A percentile compares a stretch with the other conserved stretches of the same genome.
Conservation (phyloP, 495 filamentous ascomycete species). For the Neurospora hispaniola region DNA sequence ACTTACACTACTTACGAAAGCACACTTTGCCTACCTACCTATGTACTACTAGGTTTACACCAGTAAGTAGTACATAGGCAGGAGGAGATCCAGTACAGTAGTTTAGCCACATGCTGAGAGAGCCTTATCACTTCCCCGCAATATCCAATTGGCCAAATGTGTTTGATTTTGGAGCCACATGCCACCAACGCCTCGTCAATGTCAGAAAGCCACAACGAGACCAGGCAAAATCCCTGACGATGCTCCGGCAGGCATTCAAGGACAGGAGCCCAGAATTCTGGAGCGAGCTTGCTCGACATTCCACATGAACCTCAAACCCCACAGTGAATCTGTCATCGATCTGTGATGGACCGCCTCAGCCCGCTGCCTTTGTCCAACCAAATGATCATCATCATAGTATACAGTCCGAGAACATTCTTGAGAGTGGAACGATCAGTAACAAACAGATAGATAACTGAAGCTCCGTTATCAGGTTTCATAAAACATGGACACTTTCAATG, state of each 20-base stretch:
- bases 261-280: too few relatives aligned
- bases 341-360: neutral
- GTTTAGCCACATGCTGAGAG: neutral
- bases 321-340: neutral
- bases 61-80: too few relatives aligned
- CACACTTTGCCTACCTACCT: too few relatives aligned
- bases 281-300: neutral
- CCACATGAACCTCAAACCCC: neutral
- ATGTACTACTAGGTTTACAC: too few relatives aligned
- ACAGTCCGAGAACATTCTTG: neutral
- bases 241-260: neutral
- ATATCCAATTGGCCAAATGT: neutral
- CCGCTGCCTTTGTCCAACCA: neutral
- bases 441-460: neutral
- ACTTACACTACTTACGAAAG: neutral
- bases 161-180: neutral
- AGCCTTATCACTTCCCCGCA: neutral
- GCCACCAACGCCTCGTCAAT: neutral
- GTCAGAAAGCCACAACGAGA: neutral
- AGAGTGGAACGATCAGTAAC: neutral
- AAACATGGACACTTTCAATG: neutral
- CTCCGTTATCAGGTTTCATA: neutral
- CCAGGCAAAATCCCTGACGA: neutral
- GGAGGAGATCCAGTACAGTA: too few relatives aligned
- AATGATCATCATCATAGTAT: neutral